Conservation (phyloP, 2,329 filamentous ascomycete genomes). For the Fusarium chlamydosporum region DNA sequence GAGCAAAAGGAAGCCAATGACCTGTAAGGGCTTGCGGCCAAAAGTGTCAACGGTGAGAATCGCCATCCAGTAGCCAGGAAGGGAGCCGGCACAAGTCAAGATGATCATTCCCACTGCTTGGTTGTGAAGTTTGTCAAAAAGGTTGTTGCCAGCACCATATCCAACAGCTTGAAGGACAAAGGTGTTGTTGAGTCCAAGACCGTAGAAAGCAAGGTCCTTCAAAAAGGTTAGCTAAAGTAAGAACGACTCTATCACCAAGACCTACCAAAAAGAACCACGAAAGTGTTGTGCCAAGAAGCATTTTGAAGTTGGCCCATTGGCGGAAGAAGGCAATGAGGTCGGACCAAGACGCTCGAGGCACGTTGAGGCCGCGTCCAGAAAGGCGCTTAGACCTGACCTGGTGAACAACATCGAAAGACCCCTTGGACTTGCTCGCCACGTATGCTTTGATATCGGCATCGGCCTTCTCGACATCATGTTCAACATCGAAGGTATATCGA, state of each 20-base stretch:
- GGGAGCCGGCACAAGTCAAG: conserved; percentile 80
- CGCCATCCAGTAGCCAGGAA: conserved; percentile 85
- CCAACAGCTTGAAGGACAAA: conserved; percentile 80
- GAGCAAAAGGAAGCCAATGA: conserved; percentile 72
- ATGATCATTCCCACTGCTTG: conserved; percentile 84
- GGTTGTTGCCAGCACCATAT: conserved; percentile 72
- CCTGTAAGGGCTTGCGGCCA: conserved; percentile 82
- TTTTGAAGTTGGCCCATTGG: conserved; percentile 77
- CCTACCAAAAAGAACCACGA: conserved; percentile 83
- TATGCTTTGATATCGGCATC: conserved; percentile 78
- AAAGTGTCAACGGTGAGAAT: conserved; percentile 80
- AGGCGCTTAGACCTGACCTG: conserved; percentile 68
- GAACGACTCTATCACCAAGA: background rate
- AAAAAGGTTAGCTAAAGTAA: conserved; percentile 14
- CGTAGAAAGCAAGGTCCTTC: conserved; percentile 76
- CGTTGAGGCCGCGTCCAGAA: conserved; percentile 67
- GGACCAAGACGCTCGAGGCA: conserved; percentile 77
- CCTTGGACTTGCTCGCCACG: conserved; percentile 63
- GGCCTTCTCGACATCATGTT: conserved; percentile 80
- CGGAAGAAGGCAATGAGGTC: conserved; percentile 78
- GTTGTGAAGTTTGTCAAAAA: conserved; percentile 79
- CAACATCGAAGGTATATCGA: conserved; percentile 85
- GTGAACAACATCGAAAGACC: conserved; percentile 63
- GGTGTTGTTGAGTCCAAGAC: conserved; percentile 80
- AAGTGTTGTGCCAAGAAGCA: conserved; percentile 80